Evolutionary conservation across 1,284 basidiomycete genomes (phyloP).

Genomic region (Apiotrichum gamsii): DNA sequence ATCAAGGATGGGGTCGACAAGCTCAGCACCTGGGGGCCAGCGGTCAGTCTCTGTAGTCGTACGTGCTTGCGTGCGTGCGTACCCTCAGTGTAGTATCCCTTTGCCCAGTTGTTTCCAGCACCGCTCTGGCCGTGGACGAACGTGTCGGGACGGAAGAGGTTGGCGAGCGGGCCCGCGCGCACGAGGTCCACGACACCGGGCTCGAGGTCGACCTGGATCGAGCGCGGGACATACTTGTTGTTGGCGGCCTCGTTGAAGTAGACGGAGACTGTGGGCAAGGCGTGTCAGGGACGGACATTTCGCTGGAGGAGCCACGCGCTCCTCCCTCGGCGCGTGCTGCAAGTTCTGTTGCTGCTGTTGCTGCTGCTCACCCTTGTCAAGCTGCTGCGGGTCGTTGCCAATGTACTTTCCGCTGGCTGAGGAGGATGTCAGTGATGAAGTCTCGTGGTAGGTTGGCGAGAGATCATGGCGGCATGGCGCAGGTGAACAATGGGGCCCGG

Average conservation of each 20-base stretch:
- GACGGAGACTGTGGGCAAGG: slow-evolving; percentile 33
- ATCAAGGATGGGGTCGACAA: slow-evolving; percentile 79
- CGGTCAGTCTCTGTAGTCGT: no score
- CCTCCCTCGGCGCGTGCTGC: no score
- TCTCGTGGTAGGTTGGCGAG: no score
- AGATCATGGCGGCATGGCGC: not conserved
- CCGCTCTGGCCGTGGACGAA: slow-evolving; percentile 66
- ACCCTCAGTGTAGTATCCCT: slow-evolving; percentile 74
- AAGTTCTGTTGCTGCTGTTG: no score
- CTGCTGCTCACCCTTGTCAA: slow-evolving; percentile 32
- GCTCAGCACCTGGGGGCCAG: slow-evolving; percentile 66
- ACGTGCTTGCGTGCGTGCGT: slow-evolving; percentile 2
- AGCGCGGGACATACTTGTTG: slow-evolving; percentile 75
- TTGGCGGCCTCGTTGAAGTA: slow-evolving; percentile 47
- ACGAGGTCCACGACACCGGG: slow-evolving; percentile 74
- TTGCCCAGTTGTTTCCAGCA: slow-evolving; percentile 54
- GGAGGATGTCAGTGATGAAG: not conserved
- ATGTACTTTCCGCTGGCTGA: slow-evolving; percentile 37
- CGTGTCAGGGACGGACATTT: not conserved
- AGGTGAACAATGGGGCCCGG: not conserved
- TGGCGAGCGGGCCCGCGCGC: slow-evolving; percentile 52
- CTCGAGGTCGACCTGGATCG: slow-evolving; percentile 85
- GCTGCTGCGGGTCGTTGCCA: slow-evolving; percentile 36
- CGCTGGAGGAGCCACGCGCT: no score
- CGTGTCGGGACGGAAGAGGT: slow-evolving; percentile 82